Percentiles rank a stretch among this genome's conserved stretches.
Conservation (phyloP, 1,284 basidiomycete genomes). For the Fomitopsis palustris region DNA sequence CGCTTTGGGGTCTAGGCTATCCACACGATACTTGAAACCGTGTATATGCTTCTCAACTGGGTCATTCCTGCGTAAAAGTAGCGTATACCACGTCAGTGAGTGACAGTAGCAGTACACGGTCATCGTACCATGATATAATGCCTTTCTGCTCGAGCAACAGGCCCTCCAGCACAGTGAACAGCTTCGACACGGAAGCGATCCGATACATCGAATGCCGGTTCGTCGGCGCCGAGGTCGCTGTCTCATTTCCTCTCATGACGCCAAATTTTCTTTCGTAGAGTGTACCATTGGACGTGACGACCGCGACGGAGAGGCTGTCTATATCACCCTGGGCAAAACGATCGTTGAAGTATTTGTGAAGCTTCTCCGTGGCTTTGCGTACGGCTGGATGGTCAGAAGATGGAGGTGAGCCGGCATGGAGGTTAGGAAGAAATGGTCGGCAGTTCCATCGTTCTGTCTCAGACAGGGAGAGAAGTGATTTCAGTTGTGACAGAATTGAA, state of each 20-base stretch:
- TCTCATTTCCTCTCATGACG: slow-evolving; percentile 14
- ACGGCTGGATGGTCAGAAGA: slow-evolving; percentile 1
- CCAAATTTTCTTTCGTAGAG: slow-evolving; percentile 14
- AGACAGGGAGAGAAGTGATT: background rate
- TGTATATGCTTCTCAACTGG: slow-evolving; percentile 39
- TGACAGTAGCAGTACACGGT: no score
- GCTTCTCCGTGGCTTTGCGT: background rate
- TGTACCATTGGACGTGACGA: slow-evolving; percentile 8
- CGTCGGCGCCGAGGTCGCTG: slow-evolving; percentile 6
- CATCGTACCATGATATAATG: slow-evolving; percentile 35
- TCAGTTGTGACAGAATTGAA: background rate
- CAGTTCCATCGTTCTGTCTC: slow-evolving; percentile 9
- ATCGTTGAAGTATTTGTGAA: slow-evolving; percentile 5
- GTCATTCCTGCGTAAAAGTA: slow-evolving; percentile 33
- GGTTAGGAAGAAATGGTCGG: slow-evolving; percentile 11
- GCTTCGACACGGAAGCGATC: slow-evolving; percentile 44
- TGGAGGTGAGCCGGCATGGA: slow-evolving; percentile 10
- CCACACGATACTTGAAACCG: slow-evolving; percentile 26
- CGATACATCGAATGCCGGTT: slow-evolving; percentile 13
- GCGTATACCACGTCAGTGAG: background rate
- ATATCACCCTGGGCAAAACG: slow-evolving; percentile 11
- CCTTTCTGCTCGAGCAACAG: slow-evolving; percentile 42
- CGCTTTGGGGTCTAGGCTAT: slow-evolving; percentile 7
- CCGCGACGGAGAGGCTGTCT: slow-evolving; percentile 15
- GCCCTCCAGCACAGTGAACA: slow-evolving; percentile 44